Conservation (phyloP, 768 basidiomycete genomes). For the Phaeotremella fagi region DNA sequence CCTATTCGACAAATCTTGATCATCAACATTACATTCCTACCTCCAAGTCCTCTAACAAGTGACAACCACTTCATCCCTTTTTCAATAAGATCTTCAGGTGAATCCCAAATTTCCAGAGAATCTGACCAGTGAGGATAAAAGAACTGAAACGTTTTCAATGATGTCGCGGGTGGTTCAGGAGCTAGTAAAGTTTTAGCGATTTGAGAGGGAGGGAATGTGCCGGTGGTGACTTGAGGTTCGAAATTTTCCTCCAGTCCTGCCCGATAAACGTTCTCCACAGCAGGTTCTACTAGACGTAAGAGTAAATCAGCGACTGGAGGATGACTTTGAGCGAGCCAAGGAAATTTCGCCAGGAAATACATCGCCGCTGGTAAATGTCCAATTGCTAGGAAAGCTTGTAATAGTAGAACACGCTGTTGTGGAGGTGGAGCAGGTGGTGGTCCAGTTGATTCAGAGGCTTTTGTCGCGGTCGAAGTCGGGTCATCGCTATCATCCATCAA, state of each 20-base stretch:
- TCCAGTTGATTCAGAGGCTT: constrained; percentile 49
- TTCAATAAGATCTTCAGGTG: constrained; percentile 64
- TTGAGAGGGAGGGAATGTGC: too few relatives aligned
- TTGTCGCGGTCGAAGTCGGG: constrained; percentile 50
- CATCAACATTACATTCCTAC: constrained; percentile 69
- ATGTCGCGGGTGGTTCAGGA: constrained; percentile 75
- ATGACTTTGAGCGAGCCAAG: constrained; percentile 75
- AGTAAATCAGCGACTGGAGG: constrained; percentile 82
- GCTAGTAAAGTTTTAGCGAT: constrained; percentile 69
- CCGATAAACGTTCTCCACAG: constrained; percentile 64
- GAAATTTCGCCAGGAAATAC: constrained; percentile 72
- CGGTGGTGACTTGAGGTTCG: constrained; percentile 34
- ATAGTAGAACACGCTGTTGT: constrained; percentile 73
- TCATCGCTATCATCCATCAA: constrained; percentile 53
- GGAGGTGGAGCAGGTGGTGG: constrained; percentile 45
- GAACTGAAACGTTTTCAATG: constrained; percentile 71
- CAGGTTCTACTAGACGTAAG: constrained; percentile 66
- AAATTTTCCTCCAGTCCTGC: neutral
- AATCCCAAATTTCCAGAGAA: constrained; percentile 61
- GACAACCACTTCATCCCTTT: constrained; percentile 74
- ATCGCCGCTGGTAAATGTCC: constrained; percentile 76
- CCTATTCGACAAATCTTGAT: constrained; percentile 77
- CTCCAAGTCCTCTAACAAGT: constrained; percentile 74
- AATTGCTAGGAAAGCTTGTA: constrained; percentile 74
- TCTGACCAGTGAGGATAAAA: constrained; percentile 84